These are phyloP conservation scores for Phaffia australis DNA, from an alignment of 768 basidiomycete species.

Conservation along the genomic window DNA sequence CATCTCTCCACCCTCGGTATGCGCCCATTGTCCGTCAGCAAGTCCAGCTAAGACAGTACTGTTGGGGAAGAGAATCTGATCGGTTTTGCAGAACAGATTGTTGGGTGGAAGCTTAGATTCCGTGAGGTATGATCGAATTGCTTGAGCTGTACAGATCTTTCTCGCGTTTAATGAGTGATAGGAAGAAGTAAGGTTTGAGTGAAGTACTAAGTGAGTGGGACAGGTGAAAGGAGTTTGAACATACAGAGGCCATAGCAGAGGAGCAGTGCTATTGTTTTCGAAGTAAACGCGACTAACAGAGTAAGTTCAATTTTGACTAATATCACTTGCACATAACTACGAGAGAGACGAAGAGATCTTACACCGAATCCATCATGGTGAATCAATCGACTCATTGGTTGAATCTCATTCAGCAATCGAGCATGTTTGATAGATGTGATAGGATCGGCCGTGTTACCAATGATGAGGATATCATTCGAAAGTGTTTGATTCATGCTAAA, in stretches of 20 bases:
- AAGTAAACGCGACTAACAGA: not conserved
- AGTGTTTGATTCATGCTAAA: conserved; percentile 8
- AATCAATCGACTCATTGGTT: conserved; percentile 13
- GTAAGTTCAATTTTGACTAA: not conserved
- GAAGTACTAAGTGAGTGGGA: not conserved
- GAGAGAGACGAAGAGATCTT: not conserved
- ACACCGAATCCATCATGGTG: conserved; percentile 22
- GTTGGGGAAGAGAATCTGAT: conserved; percentile 14
- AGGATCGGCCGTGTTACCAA: conserved; percentile 18
- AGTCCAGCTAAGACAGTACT: not conserved
- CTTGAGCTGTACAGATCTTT: conserved; percentile 15
- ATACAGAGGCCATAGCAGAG: conserved; percentile 12
- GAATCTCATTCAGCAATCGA: conserved; percentile 1
- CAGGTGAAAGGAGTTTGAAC: not conserved
- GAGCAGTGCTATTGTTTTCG: conserved; percentile 5
- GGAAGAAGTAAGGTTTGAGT: not conserved
- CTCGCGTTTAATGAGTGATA: no score
- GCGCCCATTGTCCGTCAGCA: not conserved
- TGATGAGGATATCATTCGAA: conserved; percentile 14
- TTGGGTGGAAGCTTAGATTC: not conserved
- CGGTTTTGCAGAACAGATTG: conserved; percentile 5
- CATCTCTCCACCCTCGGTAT: not conserved
- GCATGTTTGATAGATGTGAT: conserved; percentile 20
- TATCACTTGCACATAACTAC: not conserved
- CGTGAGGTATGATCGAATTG: conserved; percentile 16